Conservation (phyloP, 371 early-diverging fungal genomes). For the Nosema bombycis region DNA sequence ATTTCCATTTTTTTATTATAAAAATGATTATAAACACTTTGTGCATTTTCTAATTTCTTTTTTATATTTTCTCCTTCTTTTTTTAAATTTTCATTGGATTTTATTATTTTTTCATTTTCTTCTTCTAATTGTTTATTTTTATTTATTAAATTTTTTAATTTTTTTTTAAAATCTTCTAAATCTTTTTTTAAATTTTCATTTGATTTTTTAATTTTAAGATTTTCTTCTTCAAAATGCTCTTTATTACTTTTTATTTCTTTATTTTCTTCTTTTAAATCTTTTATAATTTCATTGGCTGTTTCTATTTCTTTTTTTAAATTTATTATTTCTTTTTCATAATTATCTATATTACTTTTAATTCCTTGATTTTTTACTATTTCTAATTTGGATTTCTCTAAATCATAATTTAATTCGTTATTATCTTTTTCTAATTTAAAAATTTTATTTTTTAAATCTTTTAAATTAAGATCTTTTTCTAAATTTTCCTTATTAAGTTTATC, state of each 20-base stretch:
- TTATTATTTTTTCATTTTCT: slow-evolving; percentile 44
- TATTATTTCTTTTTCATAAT: slow-evolving; percentile 45
- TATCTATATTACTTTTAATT: slow-evolving; percentile 16
- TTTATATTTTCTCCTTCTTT: slow-evolving; percentile 48
- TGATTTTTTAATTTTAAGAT: slow-evolving; percentile 18
- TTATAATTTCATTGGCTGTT: slow-evolving; percentile 62
- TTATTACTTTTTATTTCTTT: slow-evolving; percentile 43
- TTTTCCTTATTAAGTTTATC: slow-evolving; percentile 24
- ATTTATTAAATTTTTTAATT: slow-evolving; percentile 51
- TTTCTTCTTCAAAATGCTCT: slow-evolving; percentile 17
- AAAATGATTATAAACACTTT: slow-evolving; percentile 65
- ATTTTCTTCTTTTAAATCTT: slow-evolving; percentile 48
- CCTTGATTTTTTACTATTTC: slow-evolving; percentile 41
- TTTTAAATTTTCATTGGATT: slow-evolving; percentile 43
- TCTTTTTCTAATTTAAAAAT: slow-evolving; percentile 49
- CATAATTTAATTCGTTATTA: slow-evolving; percentile 39
- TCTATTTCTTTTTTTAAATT: slow-evolving; percentile 54
- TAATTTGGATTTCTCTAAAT: slow-evolving; percentile 45
- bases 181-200: slow-evolving; percentile 40
- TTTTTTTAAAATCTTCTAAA: slow-evolving; percentile 46
- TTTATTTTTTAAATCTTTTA: slow-evolving; percentile 31
- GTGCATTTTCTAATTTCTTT: slow-evolving; percentile 64
- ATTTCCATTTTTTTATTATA: slow-evolving; percentile 57
- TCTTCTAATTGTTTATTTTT: slow-evolving; percentile 51
- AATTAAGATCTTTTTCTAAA: slow-evolving; percentile 9